These are phyloP conservation scores for Kuraishia capsulata DNA, from an alignment of 805 yeast genomes.

Conservation along the genomic window DNA sequence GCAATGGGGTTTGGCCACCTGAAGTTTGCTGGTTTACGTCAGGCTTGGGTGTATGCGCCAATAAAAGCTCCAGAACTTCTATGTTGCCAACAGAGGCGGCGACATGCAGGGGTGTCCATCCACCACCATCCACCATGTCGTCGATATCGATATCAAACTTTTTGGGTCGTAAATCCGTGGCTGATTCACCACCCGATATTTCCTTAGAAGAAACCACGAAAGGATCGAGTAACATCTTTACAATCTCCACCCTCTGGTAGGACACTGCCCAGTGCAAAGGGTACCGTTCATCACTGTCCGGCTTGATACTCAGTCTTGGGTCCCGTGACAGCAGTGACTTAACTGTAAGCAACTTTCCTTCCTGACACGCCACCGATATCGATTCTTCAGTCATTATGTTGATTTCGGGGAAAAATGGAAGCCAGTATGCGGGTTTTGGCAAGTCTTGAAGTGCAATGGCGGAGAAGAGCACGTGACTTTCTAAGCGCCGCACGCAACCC, in stretches of 20 bases:
- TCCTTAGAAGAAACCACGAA: slow-evolving; percentile 12
- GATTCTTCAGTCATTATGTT: not conserved
- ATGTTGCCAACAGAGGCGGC: slow-evolving; percentile 67
- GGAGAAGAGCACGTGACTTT: no score
- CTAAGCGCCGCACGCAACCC: no score
- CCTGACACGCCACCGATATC: slow-evolving; percentile 10
- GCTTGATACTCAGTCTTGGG: slow-evolving; percentile 35
- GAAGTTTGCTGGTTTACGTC: slow-evolving; percentile 53
- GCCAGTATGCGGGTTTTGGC: slow-evolving; percentile 6
- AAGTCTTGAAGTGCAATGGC: slow-evolving; percentile 1
- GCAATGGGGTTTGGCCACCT: slow-evolving; percentile 68
- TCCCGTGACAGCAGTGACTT: slow-evolving; percentile 37
- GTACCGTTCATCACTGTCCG: slow-evolving; percentile 69
- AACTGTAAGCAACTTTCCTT: slow-evolving; percentile 44
- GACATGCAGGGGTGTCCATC: slow-evolving; percentile 86
- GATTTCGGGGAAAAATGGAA: slow-evolving; percentile 56
- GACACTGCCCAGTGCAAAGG: slow-evolving; percentile 90
- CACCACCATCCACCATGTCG: slow-evolving; percentile 60
- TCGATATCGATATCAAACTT: slow-evolving; percentile 50
- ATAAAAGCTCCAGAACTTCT: slow-evolving; percentile 40
- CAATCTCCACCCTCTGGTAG: slow-evolving; percentile 42
- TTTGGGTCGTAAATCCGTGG: no score
- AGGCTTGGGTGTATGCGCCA: slow-evolving; percentile 41
- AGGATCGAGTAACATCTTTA: slow-evolving; percentile 32
- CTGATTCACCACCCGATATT: slow-evolving; percentile 2